Evolutionary conservation across 1,284 basidiomycete genomes (phyloP), one percentile per base, ranked within the genome.

Genomic region (Coniferiporia weirii): DNA sequence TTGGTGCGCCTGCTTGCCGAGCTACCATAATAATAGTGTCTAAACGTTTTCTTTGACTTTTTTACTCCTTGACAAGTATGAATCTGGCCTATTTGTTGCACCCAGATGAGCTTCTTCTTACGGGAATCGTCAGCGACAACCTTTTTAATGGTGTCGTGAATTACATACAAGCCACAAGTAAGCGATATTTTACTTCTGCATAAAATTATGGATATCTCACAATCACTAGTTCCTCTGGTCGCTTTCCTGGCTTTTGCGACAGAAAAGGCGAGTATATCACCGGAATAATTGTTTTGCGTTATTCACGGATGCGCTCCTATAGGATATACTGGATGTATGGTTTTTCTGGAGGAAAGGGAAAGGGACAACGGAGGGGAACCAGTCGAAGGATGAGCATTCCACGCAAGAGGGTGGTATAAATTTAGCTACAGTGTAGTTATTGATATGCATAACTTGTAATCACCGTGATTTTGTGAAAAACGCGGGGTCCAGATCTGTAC

Each of bases 71-170:
- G 34, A 12, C 35, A 12, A 61, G 60, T 27, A 17, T 57, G 9
- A 61, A 57, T 22, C 12, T 57, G 36, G 55, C 60, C 13, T 43
- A 57, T 22, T 54, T 57, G 9, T 15, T 53, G 20, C 40, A 57
- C 19, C 60, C 60, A 10, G 56, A 61, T 19, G 60, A 61, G 48
- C 7, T 61, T 19, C 32, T 61, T 20, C 56, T 61, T 19, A 51
- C 54, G n/a, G 60, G 60, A 20, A 53, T 61, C 19, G 15, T 50
- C 1, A 47, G 32, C 15, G 48, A 57, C 49, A 61, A 61, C 43
- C 20, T 61, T n/a, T 61, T 53, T 35, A 57, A 61, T 36, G 60
- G 60, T n/a, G 55, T 57, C 32, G 57, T 61, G 12, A 56, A 61
- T 38, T 57, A 34, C 35, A 19, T 61, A 22, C 60, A 61, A 32